A percentile compares a stretch with the other conserved stretches of the same genome.
Evolutionary conservation across 2,329 filamentous ascomycete species (phyloP).

Genomic region (Periconia macrospinosa): DNA sequence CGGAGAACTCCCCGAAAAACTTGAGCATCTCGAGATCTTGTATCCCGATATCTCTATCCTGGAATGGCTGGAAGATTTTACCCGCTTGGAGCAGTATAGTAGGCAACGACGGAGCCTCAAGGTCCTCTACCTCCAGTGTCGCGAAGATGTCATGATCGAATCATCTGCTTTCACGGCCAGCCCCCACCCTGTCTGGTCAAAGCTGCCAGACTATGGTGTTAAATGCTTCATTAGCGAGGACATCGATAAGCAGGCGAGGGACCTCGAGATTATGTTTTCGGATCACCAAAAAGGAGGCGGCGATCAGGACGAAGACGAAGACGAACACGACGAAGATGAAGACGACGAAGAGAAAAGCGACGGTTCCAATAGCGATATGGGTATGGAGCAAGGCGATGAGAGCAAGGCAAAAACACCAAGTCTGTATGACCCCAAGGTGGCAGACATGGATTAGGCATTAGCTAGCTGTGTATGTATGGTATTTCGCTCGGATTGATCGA

Average conservation of each 20-base stretch:
- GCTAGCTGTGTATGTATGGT: too few species aligned
- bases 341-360: too few species aligned
- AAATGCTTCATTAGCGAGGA: conserved; percentile 9
- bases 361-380: too few species aligned
- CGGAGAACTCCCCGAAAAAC: conserved; percentile 13
- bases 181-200: conserved; percentile 10
- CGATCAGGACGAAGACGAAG: background rate
- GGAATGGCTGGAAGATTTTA: conserved; percentile 11
- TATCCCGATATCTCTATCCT: conserved; percentile 13
- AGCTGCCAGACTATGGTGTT: conserved; percentile 4
- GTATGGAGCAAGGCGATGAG: too few species aligned
- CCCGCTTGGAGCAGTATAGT: background rate
- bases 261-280: too few species aligned
- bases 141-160: background rate
- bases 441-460: too few species aligned
- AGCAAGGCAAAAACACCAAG: too few species aligned
- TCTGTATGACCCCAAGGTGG: too few species aligned
- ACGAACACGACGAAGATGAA: too few species aligned
- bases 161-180: conserved; percentile 4
- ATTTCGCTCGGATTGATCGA: too few species aligned
- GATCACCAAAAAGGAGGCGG: too few species aligned
- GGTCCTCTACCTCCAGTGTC: background rate
- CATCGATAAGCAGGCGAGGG: conserved; percentile 1
- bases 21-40: conserved; percentile 17
- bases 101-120: background rate